These are phyloP conservation scores for Orychophragmus violaceus DNA, from an alignment of 345 rosid genomes.

Conservation along the genomic window DNA sequence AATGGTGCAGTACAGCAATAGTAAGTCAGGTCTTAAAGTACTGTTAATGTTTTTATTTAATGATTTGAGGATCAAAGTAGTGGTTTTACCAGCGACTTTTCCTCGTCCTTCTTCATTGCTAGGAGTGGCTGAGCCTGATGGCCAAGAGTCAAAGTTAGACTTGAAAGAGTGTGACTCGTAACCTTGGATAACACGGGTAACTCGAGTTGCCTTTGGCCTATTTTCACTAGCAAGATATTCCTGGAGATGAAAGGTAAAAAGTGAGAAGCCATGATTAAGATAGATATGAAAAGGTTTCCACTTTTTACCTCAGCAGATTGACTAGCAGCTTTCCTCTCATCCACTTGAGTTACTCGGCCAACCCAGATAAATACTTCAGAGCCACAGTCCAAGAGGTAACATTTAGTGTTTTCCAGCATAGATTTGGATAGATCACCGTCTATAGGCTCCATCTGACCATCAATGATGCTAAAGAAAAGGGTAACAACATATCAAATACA, in stretches of 20 bases:
- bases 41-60: background rate
- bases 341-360: conserved; percentile 94
- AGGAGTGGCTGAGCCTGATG: conserved; percentile 71
- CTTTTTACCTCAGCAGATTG: conserved; percentile 74
- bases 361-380: conserved; percentile 88
- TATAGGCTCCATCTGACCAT: conserved; percentile 52
- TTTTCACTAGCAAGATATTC: conserved; percentile 63
- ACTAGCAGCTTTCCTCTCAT: conserved; percentile 88
- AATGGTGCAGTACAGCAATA: conserved; percentile 12
- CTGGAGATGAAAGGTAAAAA: conserved; percentile 40
- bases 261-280: conserved; percentile 23
- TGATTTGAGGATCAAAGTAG: background rate
- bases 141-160: conserved; percentile 94
- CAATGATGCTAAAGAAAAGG: conserved; percentile 44
- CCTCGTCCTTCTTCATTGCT: conserved; percentile 95
- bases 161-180: conserved; percentile 89
- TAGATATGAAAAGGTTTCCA: background rate
- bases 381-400: conserved; percentile 85
- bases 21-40: conserved; percentile 4
- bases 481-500: conserved; percentile 9
- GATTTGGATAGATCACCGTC: conserved; percentile 83
- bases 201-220: conserved; percentile 75
- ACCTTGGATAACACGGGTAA: conserved; percentile 86
- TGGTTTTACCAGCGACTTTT: conserved; percentile 80
- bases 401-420: conserved; percentile 74